A percentile compares a stretch with the other conserved stretches of the same genome.
Conservation (phyloP, 768 basidiomycete species). For the Russula earlei region DNA sequence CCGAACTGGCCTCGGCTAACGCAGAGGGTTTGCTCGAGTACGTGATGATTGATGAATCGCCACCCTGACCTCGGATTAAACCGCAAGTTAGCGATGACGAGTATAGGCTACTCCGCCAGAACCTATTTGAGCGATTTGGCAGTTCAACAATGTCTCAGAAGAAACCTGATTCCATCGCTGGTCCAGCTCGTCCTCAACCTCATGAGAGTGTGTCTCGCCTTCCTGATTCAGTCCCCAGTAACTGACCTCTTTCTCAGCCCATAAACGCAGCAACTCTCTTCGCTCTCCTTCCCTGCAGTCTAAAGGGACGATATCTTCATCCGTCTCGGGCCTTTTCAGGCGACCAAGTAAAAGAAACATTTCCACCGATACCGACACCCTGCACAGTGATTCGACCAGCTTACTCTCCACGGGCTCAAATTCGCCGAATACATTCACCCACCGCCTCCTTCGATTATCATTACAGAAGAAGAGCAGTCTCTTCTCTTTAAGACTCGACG, state of each 20-base stretch:
- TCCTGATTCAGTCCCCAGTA: not conserved
- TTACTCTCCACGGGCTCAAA: slow-evolving; percentile 23
- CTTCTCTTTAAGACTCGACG: slow-evolving; percentile 38
- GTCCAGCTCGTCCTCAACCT: slow-evolving; percentile 6
- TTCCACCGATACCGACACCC: slow-evolving; percentile 19
- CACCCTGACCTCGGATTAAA: not conserved
- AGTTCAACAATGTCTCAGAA: slow-evolving; percentile 52
- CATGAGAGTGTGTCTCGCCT: not conserved
- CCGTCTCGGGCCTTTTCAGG: slow-evolving; percentile 29
- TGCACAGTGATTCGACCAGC: slow-evolving; percentile 24
- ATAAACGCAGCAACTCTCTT: slow-evolving; percentile 18
- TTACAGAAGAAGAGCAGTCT: slow-evolving; percentile 43
- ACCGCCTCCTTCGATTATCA: slow-evolving; percentile 25
- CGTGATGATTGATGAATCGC: slow-evolving; percentile 23
- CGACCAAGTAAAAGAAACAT: slow-evolving; percentile 26
- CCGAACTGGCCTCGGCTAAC: slow-evolving; percentile 73
- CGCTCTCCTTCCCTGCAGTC: slow-evolving; percentile 28
- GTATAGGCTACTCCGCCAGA: slow-evolving; percentile 75
- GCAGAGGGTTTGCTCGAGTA: slow-evolving; percentile 71
- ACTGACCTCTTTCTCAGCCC: slow-evolving; percentile 19
- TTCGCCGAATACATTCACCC: slow-evolving; percentile 19
- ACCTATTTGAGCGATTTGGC: slow-evolving; percentile 72
- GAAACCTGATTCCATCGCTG: slow-evolving; percentile 47
- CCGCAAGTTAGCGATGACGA: slow-evolving; percentile 59
- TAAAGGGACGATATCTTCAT: slow-evolving; percentile 28